Percentiles rank a stretch among this genome's conserved stretches.
phyloP scores from a whole-genome alignment of 1,284 basidiomycete genomes.

The Ganoderma meredithae region DNA sequence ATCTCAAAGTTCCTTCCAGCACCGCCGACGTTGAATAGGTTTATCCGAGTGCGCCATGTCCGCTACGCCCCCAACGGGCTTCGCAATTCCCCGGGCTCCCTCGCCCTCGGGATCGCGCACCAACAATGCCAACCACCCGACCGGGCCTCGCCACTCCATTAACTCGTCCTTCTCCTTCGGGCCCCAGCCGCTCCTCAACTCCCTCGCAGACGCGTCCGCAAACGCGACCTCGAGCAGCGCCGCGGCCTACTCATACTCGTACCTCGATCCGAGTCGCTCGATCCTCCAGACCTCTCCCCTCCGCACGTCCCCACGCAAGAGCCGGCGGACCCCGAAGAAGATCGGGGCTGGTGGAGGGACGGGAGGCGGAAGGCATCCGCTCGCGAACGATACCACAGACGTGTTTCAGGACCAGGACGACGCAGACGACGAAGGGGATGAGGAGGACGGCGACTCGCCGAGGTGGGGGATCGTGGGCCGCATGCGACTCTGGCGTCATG shows the following conservation, averaged over 20 bases:
- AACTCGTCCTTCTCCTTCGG: slow-evolving; percentile 86
- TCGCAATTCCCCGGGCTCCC: slow-evolving; percentile 45
- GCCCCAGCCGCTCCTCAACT: slow-evolving; percentile 74
- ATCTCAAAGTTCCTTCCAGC: not conserved
- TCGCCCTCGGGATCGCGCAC: slow-evolving; percentile 56
- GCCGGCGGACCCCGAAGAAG: slow-evolving; percentile 51
- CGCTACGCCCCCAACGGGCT: slow-evolving; percentile 45
- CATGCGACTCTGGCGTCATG: slow-evolving; percentile 97
- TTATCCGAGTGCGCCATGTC: slow-evolving; percentile 30
- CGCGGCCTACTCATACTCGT: slow-evolving; percentile 52
- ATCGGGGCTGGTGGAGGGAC: slow-evolving; percentile 35
- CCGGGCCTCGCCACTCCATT: slow-evolving; percentile 61
- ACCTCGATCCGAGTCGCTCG: slow-evolving; percentile 79
- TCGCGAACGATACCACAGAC: slow-evolving; percentile 80
- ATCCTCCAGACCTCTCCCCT: slow-evolving; percentile 73
- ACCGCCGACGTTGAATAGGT: not conserved
- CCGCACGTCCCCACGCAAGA: slow-evolving; percentile 63
- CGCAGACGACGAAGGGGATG: slow-evolving; percentile 53
- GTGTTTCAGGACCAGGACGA: slow-evolving; percentile 69
- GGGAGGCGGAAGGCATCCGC: slow-evolving; percentile 62
- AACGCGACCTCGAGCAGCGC: slow-evolving; percentile 59
- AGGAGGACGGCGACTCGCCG: slow-evolving; percentile 60
- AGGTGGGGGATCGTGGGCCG: slow-evolving; percentile 91
- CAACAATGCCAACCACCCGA: not conserved
- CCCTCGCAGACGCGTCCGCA: slow-evolving; percentile 53